Base-by-base conservation (phyloP, 768 basidiomycete genomes). In the Lactarius tabidus region DNA sequence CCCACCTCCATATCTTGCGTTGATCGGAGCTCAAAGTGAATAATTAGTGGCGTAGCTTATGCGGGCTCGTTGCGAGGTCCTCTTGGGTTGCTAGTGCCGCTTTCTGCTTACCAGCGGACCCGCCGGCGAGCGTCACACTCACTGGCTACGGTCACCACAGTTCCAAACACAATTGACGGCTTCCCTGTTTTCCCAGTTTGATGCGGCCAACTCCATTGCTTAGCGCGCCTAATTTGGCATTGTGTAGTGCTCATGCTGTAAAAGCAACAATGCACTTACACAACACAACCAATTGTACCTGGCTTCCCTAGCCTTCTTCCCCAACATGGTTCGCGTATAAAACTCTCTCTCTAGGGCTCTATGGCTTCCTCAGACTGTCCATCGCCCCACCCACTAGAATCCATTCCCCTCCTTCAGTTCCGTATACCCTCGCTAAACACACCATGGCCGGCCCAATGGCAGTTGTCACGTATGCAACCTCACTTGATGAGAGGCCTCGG, bases 361-460 rank as follows among this genome's bases (percentile, higher is more conserved):
- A 3, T 4, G 10, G 45, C 45, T 5, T 15, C 45, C 12, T 48
- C n/a, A 48, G n/a, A 48, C 17, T 23, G 23, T 48, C 45, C 45
- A 53, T 29, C 28, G 8, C 52, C n/a, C 52, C 52, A 54, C 31
- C 29, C 52, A 28, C 26, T 54, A 28, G 52, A 54, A 29, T 15
- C 29, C 6, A 54, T 18, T 54, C 9, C 31, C 53, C 17, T 5
- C 56, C 18, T 12, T 38, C 17, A 33, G n/a, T 38, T 12, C 23
- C 23, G 3, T 33, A 57, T 35, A 15, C 26, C 31, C 20, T 9
- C 10, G 35, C 36, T 33, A 31, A 18, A 29, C 17, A 20, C 7
- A 38, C 33, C 53, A 66, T 66, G 65, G 65, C 65, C 28, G 65
- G 65, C 51, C 65, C 65, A 41, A 15, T 41, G 39, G 39, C 39